A percentile compares a stretch with the other conserved stretches of the same genome.
These are phyloP conservation scores for Cylindrodendrum hubeiense DNA, from an alignment of 2,329 filamentous ascomycete genomes.

Conservation along the genomic window DNA sequence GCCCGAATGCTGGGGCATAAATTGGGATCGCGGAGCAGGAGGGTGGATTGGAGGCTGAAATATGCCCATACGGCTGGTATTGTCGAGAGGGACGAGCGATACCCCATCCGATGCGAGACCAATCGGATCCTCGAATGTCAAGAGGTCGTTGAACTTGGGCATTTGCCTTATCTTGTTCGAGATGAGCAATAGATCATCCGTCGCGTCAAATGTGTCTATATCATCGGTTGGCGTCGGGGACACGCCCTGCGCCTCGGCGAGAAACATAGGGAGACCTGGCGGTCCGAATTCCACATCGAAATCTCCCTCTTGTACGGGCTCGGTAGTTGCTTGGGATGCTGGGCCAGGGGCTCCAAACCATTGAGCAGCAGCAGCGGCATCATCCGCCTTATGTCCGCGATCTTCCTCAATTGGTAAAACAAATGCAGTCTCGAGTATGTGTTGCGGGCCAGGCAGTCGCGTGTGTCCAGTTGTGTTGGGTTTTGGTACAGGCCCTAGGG, in stretches of 20 bases:
- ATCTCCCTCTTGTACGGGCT: slow-evolving; percentile 21
- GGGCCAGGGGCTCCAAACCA: slow-evolving; percentile 30
- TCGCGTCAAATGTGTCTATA: slow-evolving; percentile 36
- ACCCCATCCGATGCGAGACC: slow-evolving; percentile 24
- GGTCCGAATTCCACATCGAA: slow-evolving; percentile 38
- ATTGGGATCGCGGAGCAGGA: slow-evolving; percentile 27
- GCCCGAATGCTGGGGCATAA: slow-evolving; percentile 37
- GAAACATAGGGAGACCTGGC: slow-evolving; percentile 44
- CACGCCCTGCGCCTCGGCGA: slow-evolving; percentile 42
- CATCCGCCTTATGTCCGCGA: slow-evolving; percentile 24
- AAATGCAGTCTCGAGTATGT: slow-evolving; percentile 44
- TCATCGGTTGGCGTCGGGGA: slow-evolving; percentile 31
- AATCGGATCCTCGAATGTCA: slow-evolving; percentile 26
- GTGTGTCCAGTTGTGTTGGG: slow-evolving; percentile 28
- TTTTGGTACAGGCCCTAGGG: slow-evolving; percentile 18
- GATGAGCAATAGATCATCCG: slow-evolving; percentile 38
- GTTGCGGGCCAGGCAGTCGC: slow-evolving; percentile 41
- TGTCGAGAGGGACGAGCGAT: slow-evolving; percentile 31
- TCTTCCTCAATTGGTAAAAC: slow-evolving; percentile 38
- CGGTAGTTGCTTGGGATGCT: slow-evolving; percentile 3
- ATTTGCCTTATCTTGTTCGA: slow-evolving; percentile 31
- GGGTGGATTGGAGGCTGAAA: slow-evolving; percentile 31
- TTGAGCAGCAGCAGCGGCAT: slow-evolving; percentile 38
- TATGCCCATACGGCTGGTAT: slow-evolving; percentile 28
- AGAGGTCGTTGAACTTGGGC: slow-evolving; percentile 31